These are phyloP conservation scores for Pestalotiopsis sp. DNA, from an alignment of 2,329 filamentous ascomycete species.

Conservation along the genomic window DNA sequence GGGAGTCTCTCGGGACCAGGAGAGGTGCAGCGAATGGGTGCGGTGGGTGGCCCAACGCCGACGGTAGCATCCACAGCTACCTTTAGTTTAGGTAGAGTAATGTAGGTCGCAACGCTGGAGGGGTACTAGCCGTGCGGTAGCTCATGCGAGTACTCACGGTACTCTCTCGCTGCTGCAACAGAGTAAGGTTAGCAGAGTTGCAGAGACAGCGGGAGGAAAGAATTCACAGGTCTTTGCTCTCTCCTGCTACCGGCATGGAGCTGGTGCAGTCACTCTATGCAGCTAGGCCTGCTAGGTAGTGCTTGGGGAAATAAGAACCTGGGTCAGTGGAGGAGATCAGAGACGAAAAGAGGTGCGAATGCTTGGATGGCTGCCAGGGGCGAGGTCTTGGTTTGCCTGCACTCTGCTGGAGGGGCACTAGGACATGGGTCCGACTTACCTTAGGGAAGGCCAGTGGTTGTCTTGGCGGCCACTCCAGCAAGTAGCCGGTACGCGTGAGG, in stretches of 20 bases:
- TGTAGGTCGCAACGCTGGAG: neutral
- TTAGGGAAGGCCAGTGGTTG: neutral
- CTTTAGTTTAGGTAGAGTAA: neutral
- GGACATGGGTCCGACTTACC: neutral
- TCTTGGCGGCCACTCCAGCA: neutral
- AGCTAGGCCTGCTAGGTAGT: neutral
- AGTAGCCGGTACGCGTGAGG: constrained; percentile 5
- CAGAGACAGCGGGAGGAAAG: neutral
- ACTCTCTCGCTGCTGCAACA: neutral
- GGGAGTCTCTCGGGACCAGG: neutral
- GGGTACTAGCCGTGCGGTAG: neutral
- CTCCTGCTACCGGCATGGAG: neutral
- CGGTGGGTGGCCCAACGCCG: neutral
- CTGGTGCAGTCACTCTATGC: neutral
- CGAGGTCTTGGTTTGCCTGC: neutral
- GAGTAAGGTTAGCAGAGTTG: too few species aligned
- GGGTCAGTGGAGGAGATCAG: constrained; percentile 5
- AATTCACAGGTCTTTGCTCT: neutral
- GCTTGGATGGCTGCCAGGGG: neutral
- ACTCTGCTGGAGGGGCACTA: neutral
- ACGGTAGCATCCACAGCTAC: neutral
- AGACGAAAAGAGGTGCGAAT: constrained; percentile 9
- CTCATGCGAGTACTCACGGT: neutral
- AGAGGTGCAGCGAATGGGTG: neutral
- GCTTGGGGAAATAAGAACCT: constrained; percentile 9